A percentile compares a stretch with the other conserved stretches of the same genome.
Conservation (phyloP, 2,329 filamentous ascomycete genomes). For the Xylariaceae sp. region DNA sequence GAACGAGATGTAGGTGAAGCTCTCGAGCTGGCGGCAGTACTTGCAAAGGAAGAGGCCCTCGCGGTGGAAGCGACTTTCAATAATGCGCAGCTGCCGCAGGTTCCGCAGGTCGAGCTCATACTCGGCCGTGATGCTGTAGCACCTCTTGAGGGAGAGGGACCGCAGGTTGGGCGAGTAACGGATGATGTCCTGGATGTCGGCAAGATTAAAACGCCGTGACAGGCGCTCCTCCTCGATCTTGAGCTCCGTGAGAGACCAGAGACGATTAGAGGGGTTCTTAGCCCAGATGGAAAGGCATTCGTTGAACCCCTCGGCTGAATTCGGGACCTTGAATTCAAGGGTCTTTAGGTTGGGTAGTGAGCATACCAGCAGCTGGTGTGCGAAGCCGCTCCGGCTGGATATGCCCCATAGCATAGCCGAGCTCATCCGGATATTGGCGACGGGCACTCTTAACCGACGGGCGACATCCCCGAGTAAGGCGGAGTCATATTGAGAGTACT, state of each 20-base stretch:
- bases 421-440: slow-evolving; percentile 21
- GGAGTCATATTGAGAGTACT: slow-evolving; percentile 21
- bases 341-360: slow-evolving; percentile 19
- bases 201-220: slow-evolving; percentile 20
- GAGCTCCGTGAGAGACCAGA: slow-evolving; percentile 18
- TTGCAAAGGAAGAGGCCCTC: slow-evolving; percentile 20
- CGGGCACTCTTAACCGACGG: slow-evolving; percentile 17
- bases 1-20: slow-evolving; percentile 21
- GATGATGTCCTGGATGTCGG: slow-evolving; percentile 21
- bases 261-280: slow-evolving; percentile 17
- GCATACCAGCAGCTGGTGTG: slow-evolving; percentile 19
- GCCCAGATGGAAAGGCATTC: slow-evolving; percentile 22
- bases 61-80: slow-evolving; percentile 20
- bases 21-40: slow-evolving; percentile 19
- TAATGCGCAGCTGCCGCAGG: slow-evolving; percentile 16
- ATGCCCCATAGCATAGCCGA: slow-evolving; percentile 18
- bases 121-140: slow-evolving; percentile 20
- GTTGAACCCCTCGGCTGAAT: slow-evolving; percentile 19
- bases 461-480: slow-evolving; percentile 20
- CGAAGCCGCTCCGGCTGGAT: slow-evolving; percentile 19
- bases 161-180: slow-evolving; percentile 19
- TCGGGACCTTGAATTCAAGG: slow-evolving; percentile 17
- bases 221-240: slow-evolving; percentile 20
- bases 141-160: slow-evolving; percentile 18
- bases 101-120: slow-evolving; percentile 19